These are phyloP conservation scores for Yamadazyma kanchanaburiensis DNA, from an alignment of 1,139 yeast genomes.

Conservation along the genomic window DNA sequence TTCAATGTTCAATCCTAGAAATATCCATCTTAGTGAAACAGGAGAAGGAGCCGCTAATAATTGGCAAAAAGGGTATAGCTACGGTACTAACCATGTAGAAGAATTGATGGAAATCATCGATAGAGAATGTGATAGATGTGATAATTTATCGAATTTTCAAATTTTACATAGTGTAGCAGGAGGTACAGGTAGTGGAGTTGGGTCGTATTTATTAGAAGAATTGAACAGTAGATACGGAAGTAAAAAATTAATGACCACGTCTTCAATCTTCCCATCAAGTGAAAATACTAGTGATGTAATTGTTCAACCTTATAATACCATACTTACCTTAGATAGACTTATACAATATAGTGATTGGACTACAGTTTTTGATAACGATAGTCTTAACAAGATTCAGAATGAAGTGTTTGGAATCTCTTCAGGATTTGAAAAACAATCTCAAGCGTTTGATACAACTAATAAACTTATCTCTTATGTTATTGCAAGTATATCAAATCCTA, in stretches of 20 bases:
- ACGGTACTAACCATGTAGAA: slow-evolving; percentile 69
- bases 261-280: slow-evolving; percentile 80
- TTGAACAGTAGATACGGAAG: slow-evolving; percentile 75
- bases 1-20: slow-evolving; percentile 80
- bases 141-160: slow-evolving; percentile 86
- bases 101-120: slow-evolving; percentile 79
- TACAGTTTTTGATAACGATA: slow-evolving; percentile 86
- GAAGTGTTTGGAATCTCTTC: slow-evolving; percentile 39
- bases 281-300: slow-evolving; percentile 87
- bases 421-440: slow-evolving; percentile 5
- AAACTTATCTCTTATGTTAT: slow-evolving; percentile 82
- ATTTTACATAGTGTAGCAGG: slow-evolving; percentile 96
- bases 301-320: slow-evolving; percentile 92
- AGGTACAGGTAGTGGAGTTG: slow-evolving; percentile 96
- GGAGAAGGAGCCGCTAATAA: slow-evolving; percentile 95
- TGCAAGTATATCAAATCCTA: slow-evolving; percentile 81
- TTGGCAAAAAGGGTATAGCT: slow-evolving; percentile 88
- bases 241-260: slow-evolving; percentile 80
- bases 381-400: slow-evolving; percentile 66
- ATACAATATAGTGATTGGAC: slow-evolving; percentile 85
- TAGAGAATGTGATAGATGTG: slow-evolving; percentile 88
- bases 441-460: slow-evolving; percentile 71
- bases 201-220: slow-evolving; percentile 75
- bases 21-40: slow-evolving; percentile 70
- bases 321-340: slow-evolving; percentile 75